Base-by-base conservation (phyloP, 1,284 basidiomycete genomes). In the Boletus sp. region DNA sequence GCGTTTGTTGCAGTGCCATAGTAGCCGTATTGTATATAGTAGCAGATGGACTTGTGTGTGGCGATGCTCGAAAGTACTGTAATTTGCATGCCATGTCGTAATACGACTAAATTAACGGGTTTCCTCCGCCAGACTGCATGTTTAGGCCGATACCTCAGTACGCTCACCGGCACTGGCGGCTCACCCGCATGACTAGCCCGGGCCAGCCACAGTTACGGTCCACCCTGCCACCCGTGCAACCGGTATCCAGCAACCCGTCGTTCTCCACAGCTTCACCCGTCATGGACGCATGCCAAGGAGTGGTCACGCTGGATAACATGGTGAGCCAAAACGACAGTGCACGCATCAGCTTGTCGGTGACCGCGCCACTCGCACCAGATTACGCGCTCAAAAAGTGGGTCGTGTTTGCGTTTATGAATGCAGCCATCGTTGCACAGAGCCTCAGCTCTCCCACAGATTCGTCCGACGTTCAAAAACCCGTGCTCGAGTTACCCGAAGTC, bases 401-500 rank as follows among this genome's bases (percentile, higher is more conserved):
- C 41, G 8, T 32, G 34, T 30, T 16, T 44, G 14, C 14, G 14
- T n/a, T 7, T 9, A 13, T 6, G 30, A 32, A 5, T 6, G 26
- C 36, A n/a, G n/a, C n/a, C n/a, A n/a, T n/a, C n/a, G n/a, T n/a
- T n/a, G n/a, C n/a, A n/a, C n/a, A n/a, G n/a, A n/a, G n/a, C n/a
- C n/a, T n/a, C n/a, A n/a, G n/a, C n/a, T n/a, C n/a, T n/a, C n/a
- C n/a, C 19, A 16, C 47, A 60, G 63, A 45, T 17, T 46, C 63
- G 12, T 48, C 46, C 2, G 50, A 59, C 2, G 23, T 59, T 16
- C 60, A 65, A 25, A 48, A 46, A 10, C 10, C n/a, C 12, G 38
- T n/a, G 8, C 20, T 27, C n/a, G 48, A 45, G 17, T 37, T 68
- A 34, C 69, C 68, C 23, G 47, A 54, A 14, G 42, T 61, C 29